These are phyloP conservation scores for Licmophora abbreviata DNA, from an alignment of 108 stramenopile species.

Conservation along the genomic window DNA sequence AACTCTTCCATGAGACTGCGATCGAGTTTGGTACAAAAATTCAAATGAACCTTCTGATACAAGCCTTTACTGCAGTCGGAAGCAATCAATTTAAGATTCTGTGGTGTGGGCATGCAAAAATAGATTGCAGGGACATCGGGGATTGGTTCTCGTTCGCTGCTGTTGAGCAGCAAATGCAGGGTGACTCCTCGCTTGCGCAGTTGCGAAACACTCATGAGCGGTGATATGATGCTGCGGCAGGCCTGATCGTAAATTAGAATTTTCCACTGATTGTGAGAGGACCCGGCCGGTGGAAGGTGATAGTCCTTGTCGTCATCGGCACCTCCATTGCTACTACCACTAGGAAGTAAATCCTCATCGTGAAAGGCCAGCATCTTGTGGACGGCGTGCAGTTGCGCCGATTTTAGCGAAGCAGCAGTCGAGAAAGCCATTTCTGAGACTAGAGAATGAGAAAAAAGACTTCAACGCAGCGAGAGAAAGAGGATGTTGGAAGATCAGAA, in stretches of 20 bases:
- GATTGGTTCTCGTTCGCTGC: constrained; percentile 84
- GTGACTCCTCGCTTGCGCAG: constrained; percentile 95
- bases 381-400: constrained; percentile 66
- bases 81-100: constrained; percentile 86
- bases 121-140: constrained; percentile 97
- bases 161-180: constrained; percentile 85
- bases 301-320: constrained; percentile 26
- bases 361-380: constrained; percentile 75
- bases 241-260: constrained; percentile 93
- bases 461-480: no score
- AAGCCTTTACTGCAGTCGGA: constrained; percentile 72
- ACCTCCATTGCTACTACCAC: constrained; percentile 7
- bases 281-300: constrained; percentile 44
- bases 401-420: constrained; percentile 40
- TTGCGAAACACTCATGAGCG: constrained; percentile 88
- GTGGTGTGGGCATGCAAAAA: constrained; percentile 88
- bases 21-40: constrained; percentile 81
- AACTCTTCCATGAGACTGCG: constrained; percentile 92
- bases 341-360: constrained; percentile 19
- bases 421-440: constrained; percentile 17
- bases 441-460: no score
- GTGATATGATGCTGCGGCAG: constrained; percentile 93
- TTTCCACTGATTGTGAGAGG: constrained; percentile 90
- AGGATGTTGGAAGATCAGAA: no score
- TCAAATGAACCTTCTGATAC: constrained; percentile 78